These are phyloP conservation scores for Cyclospora cayetanensis DNA, from an alignment of 169 alveolate genomes.

Conservation along the genomic window DNA sequence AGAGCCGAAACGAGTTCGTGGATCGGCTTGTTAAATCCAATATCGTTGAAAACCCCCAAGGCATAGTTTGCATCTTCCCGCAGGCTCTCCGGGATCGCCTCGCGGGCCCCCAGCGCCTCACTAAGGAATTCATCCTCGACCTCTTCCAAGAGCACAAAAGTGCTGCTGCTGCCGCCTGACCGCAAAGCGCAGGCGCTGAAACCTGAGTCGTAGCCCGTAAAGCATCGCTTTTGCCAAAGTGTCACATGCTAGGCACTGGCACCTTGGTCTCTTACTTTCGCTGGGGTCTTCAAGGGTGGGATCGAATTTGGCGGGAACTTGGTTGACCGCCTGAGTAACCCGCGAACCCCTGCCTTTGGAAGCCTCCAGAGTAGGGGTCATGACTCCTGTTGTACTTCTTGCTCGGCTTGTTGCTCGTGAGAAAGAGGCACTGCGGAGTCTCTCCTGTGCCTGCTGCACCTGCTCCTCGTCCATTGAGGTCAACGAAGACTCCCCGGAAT, in stretches of 20 bases:
- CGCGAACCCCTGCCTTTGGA: not conserved
- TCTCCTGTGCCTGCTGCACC: conserved; percentile 6
- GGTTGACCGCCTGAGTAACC: not conserved
- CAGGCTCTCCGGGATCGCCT: not conserved
- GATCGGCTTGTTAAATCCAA: not conserved
- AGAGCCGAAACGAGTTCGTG: not conserved
- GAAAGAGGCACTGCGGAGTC: not conserved
- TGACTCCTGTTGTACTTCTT: not conserved
- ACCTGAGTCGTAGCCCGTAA: not conserved
- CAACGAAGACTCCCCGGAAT: not conserved
- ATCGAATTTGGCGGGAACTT: not conserved
- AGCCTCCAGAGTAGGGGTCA: not conserved
- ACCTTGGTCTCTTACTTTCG: not conserved
- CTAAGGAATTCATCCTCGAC: not conserved
- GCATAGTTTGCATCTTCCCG: not conserved
- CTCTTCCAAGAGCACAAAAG: not conserved
- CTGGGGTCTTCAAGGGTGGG: not conserved
- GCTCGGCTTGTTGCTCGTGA: not conserved
- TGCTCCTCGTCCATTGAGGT: not conserved
- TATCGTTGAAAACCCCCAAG: not conserved
- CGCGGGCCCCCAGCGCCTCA: not conserved
- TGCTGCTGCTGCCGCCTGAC: not conserved
- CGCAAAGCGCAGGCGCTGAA: not conserved
- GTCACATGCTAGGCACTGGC: not conserved
- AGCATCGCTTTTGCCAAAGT: not conserved